Evolutionary conservation across 371 early-diverging fungal species (phyloP).

Genomic region (Funneliformis caledonium): DNA sequence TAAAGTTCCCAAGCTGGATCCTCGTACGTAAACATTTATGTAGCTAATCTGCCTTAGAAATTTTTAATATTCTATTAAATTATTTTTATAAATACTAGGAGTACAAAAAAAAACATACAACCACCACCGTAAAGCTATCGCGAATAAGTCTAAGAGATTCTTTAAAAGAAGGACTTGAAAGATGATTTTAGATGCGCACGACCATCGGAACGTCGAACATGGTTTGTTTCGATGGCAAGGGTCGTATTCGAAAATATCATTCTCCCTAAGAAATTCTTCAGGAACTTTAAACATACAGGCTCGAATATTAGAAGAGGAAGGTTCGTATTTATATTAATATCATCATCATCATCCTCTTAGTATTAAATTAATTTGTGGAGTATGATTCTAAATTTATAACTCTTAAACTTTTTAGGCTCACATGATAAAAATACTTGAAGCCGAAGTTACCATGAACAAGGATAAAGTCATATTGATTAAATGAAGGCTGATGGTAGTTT

Average conservation of each 20-base stretch:
- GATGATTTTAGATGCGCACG: slow-evolving; percentile 83
- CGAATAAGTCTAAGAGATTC: neutral
- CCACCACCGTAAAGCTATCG: neutral
- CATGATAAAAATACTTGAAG: neutral
- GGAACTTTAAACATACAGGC: slow-evolving; percentile 93
- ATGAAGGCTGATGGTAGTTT: neutral
- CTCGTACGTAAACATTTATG: neutral
- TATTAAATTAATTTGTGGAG: neutral
- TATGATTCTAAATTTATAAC: neutral
- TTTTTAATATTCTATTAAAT: too few relatives aligned
- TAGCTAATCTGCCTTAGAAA: too few relatives aligned
- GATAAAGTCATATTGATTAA: slow-evolving; percentile 14
- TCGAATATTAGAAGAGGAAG: slow-evolving; percentile 92
- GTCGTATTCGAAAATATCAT: slow-evolving; percentile 87
- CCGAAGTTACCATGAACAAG: neutral
- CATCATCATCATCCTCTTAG: too few relatives aligned
- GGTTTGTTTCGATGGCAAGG: slow-evolving; percentile 96
- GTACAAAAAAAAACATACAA: neutral
- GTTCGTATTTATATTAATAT: slow-evolving; percentile 46
- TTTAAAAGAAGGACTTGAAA: slow-evolving; percentile 67
- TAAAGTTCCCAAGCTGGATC: neutral
- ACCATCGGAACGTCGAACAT: slow-evolving; percentile 88
- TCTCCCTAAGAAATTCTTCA: slow-evolving; percentile 83
- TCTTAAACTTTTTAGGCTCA: slow-evolving; percentile 40
- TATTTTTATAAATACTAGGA: neutral